Percentiles rank a stretch among this genome's conserved stretches.
phyloP scores from a whole-genome alignment of 352 stramenopile species.

The Pythium phragmitis region DNA sequence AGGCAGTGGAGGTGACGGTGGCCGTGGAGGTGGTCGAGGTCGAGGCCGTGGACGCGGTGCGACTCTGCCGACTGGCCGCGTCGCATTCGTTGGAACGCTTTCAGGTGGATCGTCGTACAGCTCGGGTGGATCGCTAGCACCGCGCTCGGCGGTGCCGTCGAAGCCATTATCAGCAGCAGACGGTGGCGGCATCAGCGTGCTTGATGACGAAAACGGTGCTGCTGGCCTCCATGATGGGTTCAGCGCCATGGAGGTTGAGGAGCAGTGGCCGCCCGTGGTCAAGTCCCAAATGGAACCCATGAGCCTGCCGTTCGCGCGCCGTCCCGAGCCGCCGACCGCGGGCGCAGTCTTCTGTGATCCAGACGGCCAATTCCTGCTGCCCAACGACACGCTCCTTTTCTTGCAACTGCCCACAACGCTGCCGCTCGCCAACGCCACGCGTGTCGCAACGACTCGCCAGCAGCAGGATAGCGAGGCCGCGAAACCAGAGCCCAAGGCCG shows the following conservation, averaged over 20 bases:
- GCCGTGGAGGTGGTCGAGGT: conserved; percentile 37
- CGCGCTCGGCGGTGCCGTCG: conserved; percentile 31
- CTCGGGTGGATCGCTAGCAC: conserved; percentile 34
- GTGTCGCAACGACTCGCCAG: conserved; percentile 21
- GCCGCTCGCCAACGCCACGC: conserved; percentile 53
- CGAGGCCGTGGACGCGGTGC: conserved; percentile 50
- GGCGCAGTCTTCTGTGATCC: conserved; percentile 70
- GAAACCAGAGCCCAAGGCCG: conserved; percentile 26
- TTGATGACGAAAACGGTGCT: conserved; percentile 62
- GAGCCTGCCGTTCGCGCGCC: conserved; percentile 67
- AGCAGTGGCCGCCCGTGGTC: conserved; percentile 79
- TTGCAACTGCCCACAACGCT: conserved; percentile 84
- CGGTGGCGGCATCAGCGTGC: conserved; percentile 81
- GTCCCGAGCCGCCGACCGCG: conserved; percentile 55
- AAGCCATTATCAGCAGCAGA: conserved; percentile 62
- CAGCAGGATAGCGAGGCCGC: conserved; percentile 24
- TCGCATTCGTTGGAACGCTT: conserved; percentile 79
- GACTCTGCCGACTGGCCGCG: conserved; percentile 59
- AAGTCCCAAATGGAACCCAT: conserved; percentile 84
- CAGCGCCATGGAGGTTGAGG: conserved; percentile 54
- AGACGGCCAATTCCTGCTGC: conserved; percentile 46
- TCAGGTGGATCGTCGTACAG: conserved; percentile 81
- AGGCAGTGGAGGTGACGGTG: conserved; percentile 17
- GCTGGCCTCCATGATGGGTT: conserved; percentile 44
- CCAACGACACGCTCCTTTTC: conserved; percentile 78